Conservation (phyloP, 2,329 filamentous ascomycete genomes). For the Chalaropsis thielavioides region DNA sequence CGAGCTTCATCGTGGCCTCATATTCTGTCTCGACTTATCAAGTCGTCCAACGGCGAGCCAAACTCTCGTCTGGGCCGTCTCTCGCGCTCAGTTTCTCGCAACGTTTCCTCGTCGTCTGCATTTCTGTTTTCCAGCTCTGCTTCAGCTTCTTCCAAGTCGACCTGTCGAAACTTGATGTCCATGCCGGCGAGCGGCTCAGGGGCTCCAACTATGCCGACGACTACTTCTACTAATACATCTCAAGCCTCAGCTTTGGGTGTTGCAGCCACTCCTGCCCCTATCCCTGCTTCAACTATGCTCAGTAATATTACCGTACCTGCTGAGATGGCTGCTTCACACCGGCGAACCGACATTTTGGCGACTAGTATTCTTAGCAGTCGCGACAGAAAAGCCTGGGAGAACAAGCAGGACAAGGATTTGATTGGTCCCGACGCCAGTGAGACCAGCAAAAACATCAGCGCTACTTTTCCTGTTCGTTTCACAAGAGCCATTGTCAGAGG, state of each 20-base stretch:
- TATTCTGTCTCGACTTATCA: slow-evolving; percentile 12
- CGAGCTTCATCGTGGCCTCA: slow-evolving; percentile 2
- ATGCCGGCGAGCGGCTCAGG: not conserved
- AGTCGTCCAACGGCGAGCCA: not conserved
- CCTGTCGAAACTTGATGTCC: not conserved
- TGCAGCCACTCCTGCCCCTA: not conserved
- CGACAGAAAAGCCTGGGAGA: slow-evolving; percentile 3
- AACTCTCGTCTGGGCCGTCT: not conserved
- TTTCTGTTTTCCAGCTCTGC: not conserved
- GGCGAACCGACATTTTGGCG: not conserved
- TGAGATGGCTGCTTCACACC: not conserved
- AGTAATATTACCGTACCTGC: not conserved
- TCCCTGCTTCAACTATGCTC: not conserved
- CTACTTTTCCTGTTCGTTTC: slow-evolving; percentile 12
- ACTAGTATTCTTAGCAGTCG: slow-evolving; percentile 1
- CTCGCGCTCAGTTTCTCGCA: not conserved
- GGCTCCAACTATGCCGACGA: not conserved
- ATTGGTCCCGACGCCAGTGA: slow-evolving; percentile 4
- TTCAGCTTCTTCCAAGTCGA: not conserved
- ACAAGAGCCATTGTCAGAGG: slow-evolving; percentile 11
- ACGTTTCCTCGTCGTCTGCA: not conserved
- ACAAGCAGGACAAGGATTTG: slow-evolving; percentile 5
- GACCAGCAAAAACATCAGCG: not conserved
- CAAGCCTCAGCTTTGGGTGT: not conserved
- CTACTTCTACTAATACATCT: not conserved